Conservation (phyloP, 495 filamentous ascomycete species). For the Aspergillus conjunctus region DNA sequence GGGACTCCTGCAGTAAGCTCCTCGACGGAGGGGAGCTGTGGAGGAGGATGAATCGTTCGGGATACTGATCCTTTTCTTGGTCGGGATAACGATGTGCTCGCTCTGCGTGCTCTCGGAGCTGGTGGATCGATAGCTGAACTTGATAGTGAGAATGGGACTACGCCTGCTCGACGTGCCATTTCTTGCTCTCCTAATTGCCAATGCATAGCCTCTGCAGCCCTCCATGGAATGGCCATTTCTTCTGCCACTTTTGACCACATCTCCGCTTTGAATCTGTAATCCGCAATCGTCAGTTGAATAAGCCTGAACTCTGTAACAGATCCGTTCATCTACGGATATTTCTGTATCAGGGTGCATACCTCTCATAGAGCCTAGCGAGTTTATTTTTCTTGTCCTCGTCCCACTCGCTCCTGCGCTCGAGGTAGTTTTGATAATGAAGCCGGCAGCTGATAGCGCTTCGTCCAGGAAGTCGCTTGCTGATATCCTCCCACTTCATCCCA, state of each 20-base stretch:
- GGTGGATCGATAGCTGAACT: constrained; percentile 60
- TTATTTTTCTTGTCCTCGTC: constrained; percentile 98
- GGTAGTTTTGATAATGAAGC: constrained; percentile 95
- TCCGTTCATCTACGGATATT: not conserved
- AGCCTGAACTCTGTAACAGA: not conserved
- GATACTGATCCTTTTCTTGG: constrained; percentile 46
- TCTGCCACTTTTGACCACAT: constrained; percentile 95
- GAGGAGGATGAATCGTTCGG: constrained; percentile 38
- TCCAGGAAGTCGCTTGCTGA: constrained; percentile 84
- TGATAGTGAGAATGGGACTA: constrained; percentile 74
- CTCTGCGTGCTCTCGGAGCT: constrained; percentile 44
- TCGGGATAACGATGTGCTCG: constrained; percentile 48
- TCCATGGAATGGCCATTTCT: constrained; percentile 96
- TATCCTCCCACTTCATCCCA: constrained; percentile 99
- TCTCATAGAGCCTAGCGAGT: constrained; percentile 89
- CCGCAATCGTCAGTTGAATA: constrained; percentile 15
- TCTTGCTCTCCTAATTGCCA: constrained; percentile 94
- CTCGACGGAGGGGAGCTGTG: constrained; percentile 49
- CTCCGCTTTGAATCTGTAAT: constrained; percentile 83
- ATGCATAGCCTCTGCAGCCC: constrained; percentile 95
- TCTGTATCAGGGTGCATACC: constrained; percentile 54
- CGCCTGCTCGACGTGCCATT: constrained; percentile 87
- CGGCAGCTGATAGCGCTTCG: constrained; percentile 91
- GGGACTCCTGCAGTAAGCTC: constrained; percentile 51
- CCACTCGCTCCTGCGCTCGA: constrained; percentile 89